A percentile compares a stretch with the other conserved stretches of the same genome.
phyloP scores from a whole-genome alignment of 306 rosid genomes.

The Casuarina glauca region DNA sequence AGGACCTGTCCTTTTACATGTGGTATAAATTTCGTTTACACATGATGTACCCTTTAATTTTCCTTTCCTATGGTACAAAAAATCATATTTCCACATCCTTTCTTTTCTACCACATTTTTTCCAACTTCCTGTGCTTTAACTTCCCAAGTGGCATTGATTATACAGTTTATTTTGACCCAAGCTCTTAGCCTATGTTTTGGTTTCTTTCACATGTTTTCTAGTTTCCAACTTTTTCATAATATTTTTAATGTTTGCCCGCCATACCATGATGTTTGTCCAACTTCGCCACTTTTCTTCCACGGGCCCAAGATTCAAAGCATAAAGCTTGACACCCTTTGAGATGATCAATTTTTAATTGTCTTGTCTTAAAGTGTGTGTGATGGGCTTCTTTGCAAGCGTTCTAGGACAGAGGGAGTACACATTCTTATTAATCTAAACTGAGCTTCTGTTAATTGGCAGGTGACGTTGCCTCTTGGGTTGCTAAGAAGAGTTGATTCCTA shows the following conservation, averaged over 20 bases:
- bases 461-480: conserved; percentile 53
- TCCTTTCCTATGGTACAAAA: neutral
- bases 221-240: neutral
- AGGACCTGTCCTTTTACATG: neutral
- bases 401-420: neutral
- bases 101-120: neutral
- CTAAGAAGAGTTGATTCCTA: conserved; percentile 61
- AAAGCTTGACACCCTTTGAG: neutral
- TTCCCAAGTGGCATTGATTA: neutral
- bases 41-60: neutral
- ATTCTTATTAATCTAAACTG: conserved; percentile 30
- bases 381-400: neutral
- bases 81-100: conserved; percentile 6
- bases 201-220: neutral
- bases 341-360: too few relatives aligned
- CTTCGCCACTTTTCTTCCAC: neutral
- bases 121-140: neutral
- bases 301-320: neutral
- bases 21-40: neutral
- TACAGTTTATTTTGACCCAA: neutral
- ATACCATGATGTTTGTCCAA: neutral
- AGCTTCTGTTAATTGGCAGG: conserved; percentile 61
- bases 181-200: neutral
- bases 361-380: neutral
- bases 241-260: neutral